These are phyloP conservation scores for Xerocomellus amylosporus DNA, from an alignment of 768 basidiomycete species.

Conservation along the genomic window DNA sequence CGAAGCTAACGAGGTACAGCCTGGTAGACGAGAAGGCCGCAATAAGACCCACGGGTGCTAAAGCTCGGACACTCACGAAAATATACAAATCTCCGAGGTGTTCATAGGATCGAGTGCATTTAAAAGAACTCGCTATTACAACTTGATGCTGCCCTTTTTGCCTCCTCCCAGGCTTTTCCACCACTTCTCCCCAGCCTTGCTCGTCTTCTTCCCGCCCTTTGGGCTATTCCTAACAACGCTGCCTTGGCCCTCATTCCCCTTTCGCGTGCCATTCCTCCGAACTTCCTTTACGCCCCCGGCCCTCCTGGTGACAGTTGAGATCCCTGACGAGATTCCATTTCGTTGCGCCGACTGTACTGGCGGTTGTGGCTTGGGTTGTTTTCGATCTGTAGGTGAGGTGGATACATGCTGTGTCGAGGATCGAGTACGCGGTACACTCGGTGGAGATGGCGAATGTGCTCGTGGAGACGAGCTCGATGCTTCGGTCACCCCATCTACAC, in stretches of 20 bases:
- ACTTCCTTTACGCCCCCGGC: constrained; percentile 10
- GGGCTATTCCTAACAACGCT: not conserved
- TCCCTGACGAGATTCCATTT: constrained; percentile 63
- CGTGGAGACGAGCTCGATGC: not conserved
- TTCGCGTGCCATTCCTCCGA: constrained; percentile 1
- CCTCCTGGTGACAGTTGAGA: constrained; percentile 49
- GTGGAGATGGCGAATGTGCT: not conserved
- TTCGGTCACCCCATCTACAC: not conserved
- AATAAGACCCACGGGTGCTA: too few relatives aligned
- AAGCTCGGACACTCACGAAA: not conserved
- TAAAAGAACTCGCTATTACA: not conserved
- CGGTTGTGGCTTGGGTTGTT: not conserved
- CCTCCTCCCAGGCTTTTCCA: constrained; percentile 42
- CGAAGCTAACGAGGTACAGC: too few relatives aligned
- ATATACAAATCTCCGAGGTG: too few relatives aligned
- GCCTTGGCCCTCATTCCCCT: constrained; percentile 1
- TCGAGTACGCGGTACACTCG: not conserved
- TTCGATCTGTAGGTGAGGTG: not conserved
- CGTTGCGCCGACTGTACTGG: constrained; percentile 15
- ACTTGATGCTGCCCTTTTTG: constrained; percentile 3
- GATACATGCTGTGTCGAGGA: not conserved
- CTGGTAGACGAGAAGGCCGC: too few relatives aligned
- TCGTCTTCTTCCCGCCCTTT: not conserved
- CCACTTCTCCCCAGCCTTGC: constrained; percentile 33
- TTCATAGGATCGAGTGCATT: not conserved